These are phyloP conservation scores for Trametes elegans DNA, from an alignment of 768 basidiomycete genomes.

Conservation along the genomic window DNA sequence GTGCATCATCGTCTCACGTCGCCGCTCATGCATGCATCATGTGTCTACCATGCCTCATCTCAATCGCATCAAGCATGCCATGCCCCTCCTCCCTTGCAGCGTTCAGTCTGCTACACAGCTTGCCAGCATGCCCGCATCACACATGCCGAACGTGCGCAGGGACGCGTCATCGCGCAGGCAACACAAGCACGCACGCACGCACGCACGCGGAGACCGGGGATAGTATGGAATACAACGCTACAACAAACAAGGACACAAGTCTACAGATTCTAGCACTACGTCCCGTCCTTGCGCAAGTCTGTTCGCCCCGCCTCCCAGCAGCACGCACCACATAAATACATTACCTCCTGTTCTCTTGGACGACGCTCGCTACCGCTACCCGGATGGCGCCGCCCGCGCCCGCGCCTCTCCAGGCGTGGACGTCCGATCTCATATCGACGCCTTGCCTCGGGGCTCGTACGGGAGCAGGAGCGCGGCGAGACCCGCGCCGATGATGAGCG, in stretches of 20 bases:
- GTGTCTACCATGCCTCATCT: slow-evolving; percentile 7
- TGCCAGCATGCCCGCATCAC: too few relatives aligned
- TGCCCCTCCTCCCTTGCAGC: too few relatives aligned
- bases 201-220: not conserved
- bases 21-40: not conserved
- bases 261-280: slow-evolving; percentile 1
- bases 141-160: too few relatives aligned
- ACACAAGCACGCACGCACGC: not conserved
- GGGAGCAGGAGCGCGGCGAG: slow-evolving; percentile 61
- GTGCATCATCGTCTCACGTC: not conserved
- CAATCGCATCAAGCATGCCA: not conserved
- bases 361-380: not conserved
- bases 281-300: not conserved
- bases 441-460: slow-evolving; percentile 73
- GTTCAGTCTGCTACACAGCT: too few relatives aligned
- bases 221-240: not conserved
- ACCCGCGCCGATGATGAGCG: slow-evolving; percentile 59
- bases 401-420: not conserved
- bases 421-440: slow-evolving; percentile 49
- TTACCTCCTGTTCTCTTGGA: not conserved
- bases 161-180: too few relatives aligned
- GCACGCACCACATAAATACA: not conserved
- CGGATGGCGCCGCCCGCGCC: not conserved
- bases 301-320: not conserved
- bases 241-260: not conserved